Conservation (phyloP, 805 yeast genomes). For the Metschnikowia orientalis region DNA sequence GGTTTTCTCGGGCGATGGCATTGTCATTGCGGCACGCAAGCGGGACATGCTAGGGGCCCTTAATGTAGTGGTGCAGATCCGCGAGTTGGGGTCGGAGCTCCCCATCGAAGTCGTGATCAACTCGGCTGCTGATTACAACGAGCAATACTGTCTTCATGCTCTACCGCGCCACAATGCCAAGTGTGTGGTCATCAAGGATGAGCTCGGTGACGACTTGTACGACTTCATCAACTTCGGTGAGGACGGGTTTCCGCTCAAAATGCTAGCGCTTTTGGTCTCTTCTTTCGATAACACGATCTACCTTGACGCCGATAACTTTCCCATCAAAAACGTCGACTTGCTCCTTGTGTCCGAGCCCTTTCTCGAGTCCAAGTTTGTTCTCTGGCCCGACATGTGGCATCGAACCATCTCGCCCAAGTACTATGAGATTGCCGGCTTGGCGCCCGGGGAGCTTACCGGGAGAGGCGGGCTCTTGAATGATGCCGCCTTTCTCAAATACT, state of each 20-base stretch:
- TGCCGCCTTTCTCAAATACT: constrained; percentile 20
- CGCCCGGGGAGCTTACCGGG: constrained; percentile 19
- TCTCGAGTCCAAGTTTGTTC: constrained; percentile 14
- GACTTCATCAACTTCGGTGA: constrained; percentile 13
- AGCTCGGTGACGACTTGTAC: constrained; percentile 48
- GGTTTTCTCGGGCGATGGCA: constrained; percentile 31
- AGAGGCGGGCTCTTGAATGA: constrained; percentile 30
- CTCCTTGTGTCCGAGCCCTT: constrained; percentile 22
- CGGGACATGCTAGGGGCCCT: constrained; percentile 26
- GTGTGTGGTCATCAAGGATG: constrained; percentile 52
- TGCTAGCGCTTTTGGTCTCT: constrained; percentile 43
- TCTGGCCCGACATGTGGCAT: constrained; percentile 26
- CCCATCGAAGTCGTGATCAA: constrained; percentile 46
- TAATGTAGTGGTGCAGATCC: constrained; percentile 28
- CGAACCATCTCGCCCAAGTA: constrained; percentile 20
- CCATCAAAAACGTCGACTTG: constrained; percentile 39
- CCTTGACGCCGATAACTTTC: constrained; percentile 46
- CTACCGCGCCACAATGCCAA: constrained; percentile 60
- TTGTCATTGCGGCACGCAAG: constrained; percentile 32
- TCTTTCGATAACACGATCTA: constrained; percentile 43
- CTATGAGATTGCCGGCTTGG: constrained; percentile 18
- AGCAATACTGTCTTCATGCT: constrained; percentile 50
- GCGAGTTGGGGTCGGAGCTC: constrained; percentile 40
- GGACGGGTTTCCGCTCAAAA: constrained; percentile 37
- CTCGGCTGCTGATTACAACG: constrained; percentile 32